Conservation (phyloP, 129 eudicot species). For the Pulicaria dysenterica region DNA sequence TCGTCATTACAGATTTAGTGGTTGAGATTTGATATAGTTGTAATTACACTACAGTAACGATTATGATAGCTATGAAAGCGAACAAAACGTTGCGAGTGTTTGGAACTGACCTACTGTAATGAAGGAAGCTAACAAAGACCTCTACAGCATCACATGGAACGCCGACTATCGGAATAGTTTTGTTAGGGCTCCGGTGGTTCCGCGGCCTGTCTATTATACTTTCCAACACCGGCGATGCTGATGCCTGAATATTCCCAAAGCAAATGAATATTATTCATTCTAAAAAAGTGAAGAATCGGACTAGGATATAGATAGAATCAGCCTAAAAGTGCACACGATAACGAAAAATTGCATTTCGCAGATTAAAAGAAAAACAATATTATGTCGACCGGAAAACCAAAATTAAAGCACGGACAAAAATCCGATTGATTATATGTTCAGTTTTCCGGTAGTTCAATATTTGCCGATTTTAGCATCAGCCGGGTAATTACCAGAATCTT, state of each 20-base stretch:
- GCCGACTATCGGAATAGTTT: slow-evolving; percentile 63
- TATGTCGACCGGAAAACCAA: background rate
- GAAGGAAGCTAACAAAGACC: slow-evolving; percentile 62
- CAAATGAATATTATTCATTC: background rate
- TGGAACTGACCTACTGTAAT: slow-evolving; percentile 53
- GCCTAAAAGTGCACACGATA: background rate
- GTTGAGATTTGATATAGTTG: background rate
- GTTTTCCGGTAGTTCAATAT: background rate
- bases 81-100: slow-evolving; percentile 8
- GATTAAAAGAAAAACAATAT: background rate
- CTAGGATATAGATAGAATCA: background rate
- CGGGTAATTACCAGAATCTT: slow-evolving; percentile 55
- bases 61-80: background rate
- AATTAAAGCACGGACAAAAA: background rate
- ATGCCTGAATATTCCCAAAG: slow-evolving; percentile 43
- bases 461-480: background rate
- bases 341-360: background rate
- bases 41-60: background rate
- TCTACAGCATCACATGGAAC: slow-evolving; percentile 89
- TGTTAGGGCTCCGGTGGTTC: slow-evolving; percentile 52
- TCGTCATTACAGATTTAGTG: background rate
- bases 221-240: slow-evolving; percentile 83
- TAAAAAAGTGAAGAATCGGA: background rate
- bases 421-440: slow-evolving; percentile 3
- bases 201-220: slow-evolving; percentile 51